These are phyloP conservation scores for Ricinus communis DNA, from an alignment of 345 rosid genomes.

Conservation along the genomic window DNA sequence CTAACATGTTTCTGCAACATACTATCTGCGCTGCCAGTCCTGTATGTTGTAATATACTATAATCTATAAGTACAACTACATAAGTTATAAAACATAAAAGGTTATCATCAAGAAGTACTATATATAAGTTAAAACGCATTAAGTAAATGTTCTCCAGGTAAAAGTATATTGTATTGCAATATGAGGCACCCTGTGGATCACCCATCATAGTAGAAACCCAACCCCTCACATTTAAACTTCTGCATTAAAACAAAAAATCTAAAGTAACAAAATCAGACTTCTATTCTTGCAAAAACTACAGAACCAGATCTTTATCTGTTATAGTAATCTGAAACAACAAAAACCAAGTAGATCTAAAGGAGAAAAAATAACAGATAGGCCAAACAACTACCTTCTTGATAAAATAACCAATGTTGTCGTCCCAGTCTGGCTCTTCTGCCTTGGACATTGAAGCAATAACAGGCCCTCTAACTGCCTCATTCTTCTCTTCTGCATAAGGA, in stretches of 20 bases:
- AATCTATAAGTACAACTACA: too few relatives aligned
- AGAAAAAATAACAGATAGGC: not conserved
- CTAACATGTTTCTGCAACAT: not conserved
- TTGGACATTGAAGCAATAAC: slow-evolving; percentile 3
- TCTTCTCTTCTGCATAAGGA: slow-evolving; percentile 55
- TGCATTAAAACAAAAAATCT: not conserved
- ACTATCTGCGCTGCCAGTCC: too few relatives aligned
- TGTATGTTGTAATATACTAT: too few relatives aligned
- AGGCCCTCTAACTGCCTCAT: slow-evolving; percentile 20
- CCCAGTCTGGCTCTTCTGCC: slow-evolving; percentile 51
- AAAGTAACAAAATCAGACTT: not conserved
- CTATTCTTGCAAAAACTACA: not conserved
- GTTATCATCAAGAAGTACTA: too few relatives aligned
- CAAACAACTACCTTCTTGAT: slow-evolving; percentile 62
- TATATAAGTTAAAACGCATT: too few relatives aligned
- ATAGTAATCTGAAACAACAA: not conserved
- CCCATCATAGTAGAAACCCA: not conserved
- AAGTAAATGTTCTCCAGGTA: not conserved
- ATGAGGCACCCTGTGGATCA: not conserved
- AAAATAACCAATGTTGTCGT: slow-evolving; percentile 70
- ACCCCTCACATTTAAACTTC: not conserved
- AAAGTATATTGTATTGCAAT: not conserved
- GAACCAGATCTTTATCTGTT: not conserved
- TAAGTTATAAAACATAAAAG: too few relatives aligned
- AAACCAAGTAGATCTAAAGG: not conserved